phyloP scores from a whole-genome alignment of 1,284 basidiomycete species.

The Sanghuangporus baumii region DNA sequence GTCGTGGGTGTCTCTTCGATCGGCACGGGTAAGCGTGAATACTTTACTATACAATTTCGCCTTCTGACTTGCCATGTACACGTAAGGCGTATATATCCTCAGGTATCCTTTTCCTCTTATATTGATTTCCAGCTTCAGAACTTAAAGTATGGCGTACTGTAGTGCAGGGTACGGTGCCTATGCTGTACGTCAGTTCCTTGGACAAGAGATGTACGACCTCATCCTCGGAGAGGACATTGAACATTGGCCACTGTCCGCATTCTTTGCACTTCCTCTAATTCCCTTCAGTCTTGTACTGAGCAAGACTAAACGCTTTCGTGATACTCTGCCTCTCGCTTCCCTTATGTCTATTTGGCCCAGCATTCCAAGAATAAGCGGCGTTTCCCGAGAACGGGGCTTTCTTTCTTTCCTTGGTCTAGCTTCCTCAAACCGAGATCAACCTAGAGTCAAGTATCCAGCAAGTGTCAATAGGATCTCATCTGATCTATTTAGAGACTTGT shows the following conservation, averaged over 20 bases:
- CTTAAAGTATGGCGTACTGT: constrained; percentile 21
- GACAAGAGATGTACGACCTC: constrained; percentile 53
- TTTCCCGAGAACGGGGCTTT: neutral
- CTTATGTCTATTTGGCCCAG: constrained; percentile 62
- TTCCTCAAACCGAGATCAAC: constrained; percentile 14
- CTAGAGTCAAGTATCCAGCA: neutral
- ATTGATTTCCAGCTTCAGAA: neutral
- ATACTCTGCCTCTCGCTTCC: constrained; percentile 46
- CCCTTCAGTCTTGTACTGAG: constrained; percentile 53
- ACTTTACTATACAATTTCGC: neutral
- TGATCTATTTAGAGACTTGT: constrained; percentile 14
- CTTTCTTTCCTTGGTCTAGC: constrained; percentile 1
- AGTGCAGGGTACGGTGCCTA: constrained; percentile 66
- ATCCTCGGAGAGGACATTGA: constrained; percentile 58
- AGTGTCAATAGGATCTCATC: constrained; percentile 19
- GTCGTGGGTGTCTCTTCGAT: constrained; percentile 38
- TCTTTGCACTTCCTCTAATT: constrained; percentile 62
- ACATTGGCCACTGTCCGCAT: constrained; percentile 68
- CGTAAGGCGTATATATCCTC: constrained; percentile 50
- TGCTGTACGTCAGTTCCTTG: constrained; percentile 64
- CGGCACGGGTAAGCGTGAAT: constrained; percentile 33
- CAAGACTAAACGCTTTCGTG: constrained; percentile 43
- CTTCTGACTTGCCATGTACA: neutral
- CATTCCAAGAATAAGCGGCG: constrained; percentile 34
- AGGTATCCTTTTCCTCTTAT: neutral